Evolutionary conservation across 169 alveolate genomes (phyloP).

Genomic region (Theileria annulata): DNA sequence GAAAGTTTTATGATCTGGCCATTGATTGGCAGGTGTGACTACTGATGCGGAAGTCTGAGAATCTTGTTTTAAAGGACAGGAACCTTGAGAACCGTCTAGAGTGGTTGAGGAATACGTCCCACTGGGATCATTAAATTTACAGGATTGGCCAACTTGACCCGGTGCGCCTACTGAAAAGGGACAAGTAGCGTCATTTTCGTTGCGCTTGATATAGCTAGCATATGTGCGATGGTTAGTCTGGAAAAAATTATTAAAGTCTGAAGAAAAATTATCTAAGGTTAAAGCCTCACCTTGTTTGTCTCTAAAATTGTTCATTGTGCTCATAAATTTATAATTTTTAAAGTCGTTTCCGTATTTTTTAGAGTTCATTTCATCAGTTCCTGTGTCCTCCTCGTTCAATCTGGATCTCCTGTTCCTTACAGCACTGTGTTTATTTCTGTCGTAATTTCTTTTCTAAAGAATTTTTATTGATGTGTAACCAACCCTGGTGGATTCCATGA

Average conservation of each 20-base stretch:
- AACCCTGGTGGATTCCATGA: background rate
- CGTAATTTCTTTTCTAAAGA: constrained; percentile 8
- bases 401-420: background rate
- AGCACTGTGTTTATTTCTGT: background rate
- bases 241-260: constrained; percentile 22
- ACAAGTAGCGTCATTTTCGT: background rate
- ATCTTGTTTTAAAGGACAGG: background rate
- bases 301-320: constrained; percentile 1
- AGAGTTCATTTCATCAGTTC: background rate
- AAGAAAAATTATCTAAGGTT: constrained; percentile 12
- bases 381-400: background rate
- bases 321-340: background rate
- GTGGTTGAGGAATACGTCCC: background rate
- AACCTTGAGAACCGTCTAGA: background rate
- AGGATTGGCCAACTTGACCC: background rate
- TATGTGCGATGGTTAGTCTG: constrained; percentile 22
- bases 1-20: background rate
- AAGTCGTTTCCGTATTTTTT: background rate
- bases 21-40: background rate
- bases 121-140: background rate
- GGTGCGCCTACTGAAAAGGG: background rate
- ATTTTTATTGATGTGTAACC: background rate
- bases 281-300: constrained; percentile 13
- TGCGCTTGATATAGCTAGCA: background rate
- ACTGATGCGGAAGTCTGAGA: background rate